Conservation (phyloP, 352 stramenopile genomes). For the Globisporangium polare region DNA sequence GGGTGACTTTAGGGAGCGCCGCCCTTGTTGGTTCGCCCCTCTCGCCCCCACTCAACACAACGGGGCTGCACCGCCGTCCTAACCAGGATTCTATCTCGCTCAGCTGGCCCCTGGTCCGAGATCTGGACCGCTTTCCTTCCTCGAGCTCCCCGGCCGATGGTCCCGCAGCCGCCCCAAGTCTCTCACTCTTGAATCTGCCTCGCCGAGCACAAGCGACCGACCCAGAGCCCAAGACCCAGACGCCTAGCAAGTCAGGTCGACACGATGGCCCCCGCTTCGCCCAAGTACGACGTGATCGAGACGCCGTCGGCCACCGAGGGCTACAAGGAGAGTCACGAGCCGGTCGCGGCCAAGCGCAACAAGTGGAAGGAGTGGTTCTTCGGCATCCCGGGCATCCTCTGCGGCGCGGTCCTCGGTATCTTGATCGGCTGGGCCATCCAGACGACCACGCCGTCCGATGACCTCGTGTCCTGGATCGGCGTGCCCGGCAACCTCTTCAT, state of each 20-base stretch:
- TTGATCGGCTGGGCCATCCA: slow-evolving; percentile 22
- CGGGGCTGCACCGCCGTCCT: too few species aligned
- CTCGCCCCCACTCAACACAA: too few species aligned
- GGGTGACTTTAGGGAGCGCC: too few species aligned
- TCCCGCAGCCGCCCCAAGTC: too few species aligned
- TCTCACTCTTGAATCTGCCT: too few species aligned
- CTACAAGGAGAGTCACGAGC: slow-evolving; percentile 8
- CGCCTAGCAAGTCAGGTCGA: neutral
- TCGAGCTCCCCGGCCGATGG: too few species aligned
- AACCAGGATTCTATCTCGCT: too few species aligned
- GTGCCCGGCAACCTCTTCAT: slow-evolving; percentile 43
- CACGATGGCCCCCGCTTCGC: neutral
- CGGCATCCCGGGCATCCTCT: slow-evolving; percentile 27
- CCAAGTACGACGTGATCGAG: slow-evolving; percentile 9
- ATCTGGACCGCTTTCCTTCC: too few species aligned
- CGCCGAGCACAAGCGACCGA: too few species aligned
- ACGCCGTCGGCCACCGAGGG: neutral
- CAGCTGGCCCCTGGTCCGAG: too few species aligned
- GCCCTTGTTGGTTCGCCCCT: too few species aligned
- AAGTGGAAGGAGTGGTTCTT: slow-evolving; percentile 14
- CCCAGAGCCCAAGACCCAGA: too few species aligned
- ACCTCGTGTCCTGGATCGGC: slow-evolving; percentile 32
- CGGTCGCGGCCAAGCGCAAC: neutral
- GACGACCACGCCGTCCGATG: slow-evolving; percentile 8
- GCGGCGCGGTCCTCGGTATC: slow-evolving; percentile 20